Conservation (phyloP, 2,329 filamentous ascomycete species). For the Zymoseptoria pseudotritici region DNA sequence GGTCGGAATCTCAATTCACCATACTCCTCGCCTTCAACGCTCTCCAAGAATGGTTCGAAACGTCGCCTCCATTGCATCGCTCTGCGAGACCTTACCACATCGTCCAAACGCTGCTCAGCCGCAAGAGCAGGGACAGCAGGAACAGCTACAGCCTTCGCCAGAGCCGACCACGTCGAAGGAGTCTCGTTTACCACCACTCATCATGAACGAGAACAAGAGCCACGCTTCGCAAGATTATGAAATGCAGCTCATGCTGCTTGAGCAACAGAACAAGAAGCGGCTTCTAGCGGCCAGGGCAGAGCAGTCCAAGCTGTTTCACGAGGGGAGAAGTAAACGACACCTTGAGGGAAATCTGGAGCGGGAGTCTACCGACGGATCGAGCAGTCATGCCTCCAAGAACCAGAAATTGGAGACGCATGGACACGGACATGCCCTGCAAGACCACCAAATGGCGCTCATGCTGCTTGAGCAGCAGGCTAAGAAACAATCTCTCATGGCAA, state of each 20-base stretch:
- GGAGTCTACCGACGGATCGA: background rate
- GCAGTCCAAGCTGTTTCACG: background rate
- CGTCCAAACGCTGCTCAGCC: slow-evolving; percentile 2
- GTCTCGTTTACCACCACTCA: background rate
- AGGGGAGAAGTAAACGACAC: background rate
- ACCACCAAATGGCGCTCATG: background rate
- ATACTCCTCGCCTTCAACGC: background rate
- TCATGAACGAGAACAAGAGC: slow-evolving; percentile 6
- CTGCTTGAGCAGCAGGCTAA: background rate
- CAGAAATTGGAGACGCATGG: background rate
- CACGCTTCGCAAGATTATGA: background rate
- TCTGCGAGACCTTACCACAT: slow-evolving; percentile 18
- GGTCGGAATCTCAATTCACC: background rate
- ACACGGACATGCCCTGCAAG: background rate
- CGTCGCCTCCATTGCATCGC: slow-evolving; percentile 21
- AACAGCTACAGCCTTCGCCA: background rate
- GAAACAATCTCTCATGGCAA: background rate
- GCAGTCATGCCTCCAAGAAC: background rate
- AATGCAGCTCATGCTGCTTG: background rate
- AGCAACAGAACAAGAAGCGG: background rate
- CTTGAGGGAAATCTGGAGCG: background rate
- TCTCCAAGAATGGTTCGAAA: slow-evolving; percentile 24
- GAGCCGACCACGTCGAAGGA: background rate
- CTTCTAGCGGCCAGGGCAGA: background rate
- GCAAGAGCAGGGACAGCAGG: background rate